Conservation (phyloP, 345 rosid species). For the Bruguiera parviflora region DNA sequence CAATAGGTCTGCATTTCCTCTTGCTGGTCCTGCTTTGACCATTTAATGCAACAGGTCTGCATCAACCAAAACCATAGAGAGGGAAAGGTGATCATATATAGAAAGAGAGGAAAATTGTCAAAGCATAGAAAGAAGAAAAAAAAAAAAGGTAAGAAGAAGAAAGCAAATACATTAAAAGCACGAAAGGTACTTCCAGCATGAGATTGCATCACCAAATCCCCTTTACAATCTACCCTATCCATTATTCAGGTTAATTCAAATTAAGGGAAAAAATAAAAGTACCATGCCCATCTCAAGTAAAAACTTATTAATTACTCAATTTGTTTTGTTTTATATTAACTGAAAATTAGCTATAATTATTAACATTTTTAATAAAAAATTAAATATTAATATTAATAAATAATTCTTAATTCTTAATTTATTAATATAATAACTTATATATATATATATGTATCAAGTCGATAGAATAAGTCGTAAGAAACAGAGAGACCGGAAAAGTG, state of each 20-base stretch:
- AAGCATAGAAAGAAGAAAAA: slow-evolving; percentile 9
- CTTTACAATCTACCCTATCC: background rate
- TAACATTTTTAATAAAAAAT: too few species aligned
- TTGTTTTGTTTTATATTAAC: too few species aligned
- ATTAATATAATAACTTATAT: too few species aligned
- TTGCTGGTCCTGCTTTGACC: slow-evolving; percentile 24
- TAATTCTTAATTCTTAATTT: too few species aligned
- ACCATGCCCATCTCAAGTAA: too few species aligned
- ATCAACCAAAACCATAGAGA: slow-evolving; percentile 17
- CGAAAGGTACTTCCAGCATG: background rate
- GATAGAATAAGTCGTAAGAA: too few species aligned
- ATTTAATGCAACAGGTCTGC: slow-evolving; percentile 27
- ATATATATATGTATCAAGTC: too few species aligned
- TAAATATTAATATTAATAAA: too few species aligned
- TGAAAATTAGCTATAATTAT: too few species aligned
- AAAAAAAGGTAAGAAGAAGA: background rate
- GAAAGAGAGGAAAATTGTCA: slow-evolving; percentile 8
- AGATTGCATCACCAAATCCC: too few species aligned
- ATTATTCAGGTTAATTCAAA: background rate
- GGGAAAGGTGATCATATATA: slow-evolving; percentile 7
- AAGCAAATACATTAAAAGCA: background rate
- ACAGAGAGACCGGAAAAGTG: too few species aligned
- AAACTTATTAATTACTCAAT: too few species aligned
- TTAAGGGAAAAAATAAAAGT: background rate
- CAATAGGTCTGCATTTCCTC: background rate